Base-by-base conservation (phyloP, 2,329 filamentous ascomycete genomes). In the Scedosporium boydii region DNA sequence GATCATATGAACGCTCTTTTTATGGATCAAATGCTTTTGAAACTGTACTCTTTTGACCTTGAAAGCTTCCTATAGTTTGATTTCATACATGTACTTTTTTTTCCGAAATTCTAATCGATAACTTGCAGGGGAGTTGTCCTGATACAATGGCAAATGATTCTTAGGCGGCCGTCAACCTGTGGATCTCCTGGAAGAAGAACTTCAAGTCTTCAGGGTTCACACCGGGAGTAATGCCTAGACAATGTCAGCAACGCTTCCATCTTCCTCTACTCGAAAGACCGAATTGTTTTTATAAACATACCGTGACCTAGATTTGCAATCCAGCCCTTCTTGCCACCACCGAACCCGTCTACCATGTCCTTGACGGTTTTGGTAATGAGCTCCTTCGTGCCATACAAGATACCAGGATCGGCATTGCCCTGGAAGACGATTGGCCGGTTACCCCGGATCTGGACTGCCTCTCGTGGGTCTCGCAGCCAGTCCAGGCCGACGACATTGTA, bases 221-320 rank as follows among this genome's bases (percentile, higher is more conserved):
- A 66, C 93, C 89, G 0, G 95, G 95, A 38, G 95, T 99, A 66
- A 99, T 92, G 65, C 91, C 91, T 95, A 69, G 3, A 26, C 10
- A 38, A 51, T 55, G 34, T 64, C 63, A 63, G 64, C 42, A 42
- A 48, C 16, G 7, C 2, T 51, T 27, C 23, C 5, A 16, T 5
- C 23, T 26, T 14, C 65, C 62, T 21, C 64, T 56, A 62, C 18
- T 61, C 4, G n/a, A 59, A 56, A 51, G 62, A 9, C 34, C 34
- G 10, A 38, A 38, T 38, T 38, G 34, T 12, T 38, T 29, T 38
- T 29, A 12, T 44, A 48, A 55, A 75, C 86, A 70, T 82, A 90
- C 95, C 95, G 72, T 99, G 95, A 7, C 95, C 95, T 65, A 99
- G 82, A 73, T 99, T 99, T 58, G 90, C 91, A 68, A 99, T 98